Percentiles rank a stretch among this genome's conserved stretches.
Conservation (phyloP, 169 alveolate genomes). For the Perkinsus marinus region DNA sequence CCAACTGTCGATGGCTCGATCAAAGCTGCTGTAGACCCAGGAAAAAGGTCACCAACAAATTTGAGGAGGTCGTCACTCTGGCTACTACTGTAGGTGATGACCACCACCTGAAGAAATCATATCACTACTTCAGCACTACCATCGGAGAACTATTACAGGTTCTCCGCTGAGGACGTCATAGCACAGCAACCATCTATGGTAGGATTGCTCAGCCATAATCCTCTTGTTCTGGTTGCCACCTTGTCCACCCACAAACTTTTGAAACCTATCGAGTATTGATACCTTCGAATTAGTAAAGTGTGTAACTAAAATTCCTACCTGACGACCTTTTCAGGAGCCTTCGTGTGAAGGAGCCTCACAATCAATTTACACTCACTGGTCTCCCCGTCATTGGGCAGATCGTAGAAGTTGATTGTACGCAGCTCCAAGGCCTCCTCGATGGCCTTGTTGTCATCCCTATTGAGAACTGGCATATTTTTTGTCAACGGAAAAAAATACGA, state of each 20-base stretch:
- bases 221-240: background rate
- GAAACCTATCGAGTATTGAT: background rate
- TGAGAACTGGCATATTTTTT: background rate
- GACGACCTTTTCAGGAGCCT: background rate
- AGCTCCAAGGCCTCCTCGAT: background rate
- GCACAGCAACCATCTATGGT: background rate
- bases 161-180: background rate
- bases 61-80: background rate
- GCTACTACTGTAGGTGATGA: background rate
- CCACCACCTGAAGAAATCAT: background rate
- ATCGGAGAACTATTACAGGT: background rate
- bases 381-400: background rate
- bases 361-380: background rate
- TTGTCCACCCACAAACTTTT: background rate
- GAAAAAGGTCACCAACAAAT: background rate
- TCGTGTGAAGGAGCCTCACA: background rate
- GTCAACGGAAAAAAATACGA: background rate
- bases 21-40: background rate
- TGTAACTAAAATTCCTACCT: background rate
- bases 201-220: background rate
- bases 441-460: background rate
- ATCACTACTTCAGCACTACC: background rate
- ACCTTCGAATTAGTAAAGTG: background rate
- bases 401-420: background rate
- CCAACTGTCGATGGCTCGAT: background rate